Conservation (phyloP, 23 red algal genomes). For the Gracilaria caudata region DNA sequence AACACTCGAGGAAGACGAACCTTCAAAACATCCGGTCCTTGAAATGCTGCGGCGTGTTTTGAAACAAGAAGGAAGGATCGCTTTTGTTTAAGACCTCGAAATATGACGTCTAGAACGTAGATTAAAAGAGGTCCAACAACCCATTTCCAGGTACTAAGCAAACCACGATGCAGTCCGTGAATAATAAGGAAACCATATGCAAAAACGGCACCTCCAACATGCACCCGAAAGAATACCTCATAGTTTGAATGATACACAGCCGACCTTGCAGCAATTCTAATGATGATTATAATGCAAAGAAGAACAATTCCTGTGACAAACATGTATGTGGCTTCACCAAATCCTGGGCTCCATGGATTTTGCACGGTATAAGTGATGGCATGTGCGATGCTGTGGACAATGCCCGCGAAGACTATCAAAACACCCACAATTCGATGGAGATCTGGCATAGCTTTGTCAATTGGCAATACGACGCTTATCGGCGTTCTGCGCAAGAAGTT, state of each 20-base stretch:
- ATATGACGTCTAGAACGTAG: slow-evolving; percentile 57
- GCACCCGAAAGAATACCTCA: slow-evolving; percentile 72
- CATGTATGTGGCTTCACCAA: slow-evolving; percentile 36
- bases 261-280: slow-evolving; percentile 52
- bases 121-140: slow-evolving; percentile 71
- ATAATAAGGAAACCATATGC: slow-evolving; percentile 56
- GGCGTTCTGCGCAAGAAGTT: slow-evolving; percentile 60
- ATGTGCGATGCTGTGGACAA: slow-evolving; percentile 57
- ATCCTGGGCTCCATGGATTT: slow-evolving; percentile 65
- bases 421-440: slow-evolving; percentile 68
- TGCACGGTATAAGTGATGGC: slow-evolving; percentile 28
- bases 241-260: slow-evolving; percentile 59
- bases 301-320: slow-evolving; percentile 75
- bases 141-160: slow-evolving; percentile 80
- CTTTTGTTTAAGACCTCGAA: slow-evolving; percentile 44
- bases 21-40: slow-evolving; percentile 65
- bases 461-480: slow-evolving; percentile 55
- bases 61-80: slow-evolving; percentile 67
- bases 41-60: slow-evolving; percentile 71
- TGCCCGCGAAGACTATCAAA: slow-evolving; percentile 43
- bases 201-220: slow-evolving; percentile 63
- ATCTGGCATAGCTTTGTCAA: slow-evolving; percentile 77
- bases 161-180: slow-evolving; percentile 73
- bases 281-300: slow-evolving; percentile 32
- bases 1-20: slow-evolving; percentile 77